These are phyloP conservation scores for Alternaria ethzedia DNA, from an alignment of 2,329 filamentous ascomycete species.

Conservation along the genomic window DNA sequence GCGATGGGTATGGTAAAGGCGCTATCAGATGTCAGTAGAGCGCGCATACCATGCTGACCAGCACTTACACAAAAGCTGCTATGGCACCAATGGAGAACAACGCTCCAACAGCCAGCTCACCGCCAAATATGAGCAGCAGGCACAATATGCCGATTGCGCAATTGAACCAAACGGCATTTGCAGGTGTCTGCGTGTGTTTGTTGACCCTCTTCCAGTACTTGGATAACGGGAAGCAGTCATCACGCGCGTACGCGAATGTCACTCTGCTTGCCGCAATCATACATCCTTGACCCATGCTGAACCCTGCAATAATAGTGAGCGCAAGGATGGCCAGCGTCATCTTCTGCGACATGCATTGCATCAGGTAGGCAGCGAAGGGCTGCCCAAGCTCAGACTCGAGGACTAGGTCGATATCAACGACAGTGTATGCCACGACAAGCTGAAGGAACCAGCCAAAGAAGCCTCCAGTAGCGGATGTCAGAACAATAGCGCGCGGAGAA, in stretches of 20 bases:
- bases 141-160: constrained; percentile 64
- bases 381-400: constrained; percentile 69
- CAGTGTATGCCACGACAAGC: constrained; percentile 74
- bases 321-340: constrained; percentile 67
- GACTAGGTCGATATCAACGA: constrained; percentile 66
- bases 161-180: constrained; percentile 75
- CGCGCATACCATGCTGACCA: neutral
- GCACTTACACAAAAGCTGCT: constrained; percentile 64
- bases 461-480: constrained; percentile 71
- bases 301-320: constrained; percentile 72
- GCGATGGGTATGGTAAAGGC: constrained; percentile 65
- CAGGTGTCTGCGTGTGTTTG: constrained; percentile 66
- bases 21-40: constrained; percentile 3
- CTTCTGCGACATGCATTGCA: constrained; percentile 68
- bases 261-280: constrained; percentile 73
- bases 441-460: constrained; percentile 76
- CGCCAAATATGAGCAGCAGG: constrained; percentile 70
- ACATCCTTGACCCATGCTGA: constrained; percentile 75
- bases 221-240: constrained; percentile 71
- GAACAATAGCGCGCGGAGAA: constrained; percentile 72
- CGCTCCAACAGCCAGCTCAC: constrained; percentile 67
- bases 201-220: constrained; percentile 67
- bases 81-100: constrained; percentile 75
- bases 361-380: constrained; percentile 72
- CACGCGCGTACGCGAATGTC: constrained; percentile 75